These are phyloP conservation scores for Coemansia furcata DNA, from an alignment of 192 early-diverging fungal species.

Conservation along the genomic window DNA sequence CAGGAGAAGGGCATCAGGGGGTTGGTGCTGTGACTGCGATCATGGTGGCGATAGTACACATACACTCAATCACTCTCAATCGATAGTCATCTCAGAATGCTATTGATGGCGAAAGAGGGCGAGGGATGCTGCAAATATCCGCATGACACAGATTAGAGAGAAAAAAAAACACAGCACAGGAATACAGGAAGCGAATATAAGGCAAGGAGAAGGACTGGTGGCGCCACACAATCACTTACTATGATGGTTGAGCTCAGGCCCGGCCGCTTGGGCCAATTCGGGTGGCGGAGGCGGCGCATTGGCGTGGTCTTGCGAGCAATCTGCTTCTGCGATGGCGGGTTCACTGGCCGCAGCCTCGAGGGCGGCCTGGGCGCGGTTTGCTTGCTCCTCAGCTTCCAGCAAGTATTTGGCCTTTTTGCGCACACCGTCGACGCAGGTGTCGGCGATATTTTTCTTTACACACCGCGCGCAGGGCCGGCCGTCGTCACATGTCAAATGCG, in stretches of 20 bases:
- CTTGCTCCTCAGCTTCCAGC: slow-evolving; percentile 59
- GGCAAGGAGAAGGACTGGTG: slow-evolving; percentile 11
- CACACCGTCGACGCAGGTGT: slow-evolving; percentile 76
- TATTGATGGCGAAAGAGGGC: not conserved
- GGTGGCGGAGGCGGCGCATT: not conserved
- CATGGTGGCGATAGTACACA: not conserved
- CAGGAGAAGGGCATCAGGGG: not conserved
- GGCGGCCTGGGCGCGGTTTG: slow-evolving; percentile 12
- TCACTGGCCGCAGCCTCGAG: slow-evolving; percentile 3
- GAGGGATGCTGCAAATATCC: not conserved
- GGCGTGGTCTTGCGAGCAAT: not conserved
- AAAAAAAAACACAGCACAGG: not conserved
- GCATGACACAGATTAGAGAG: not conserved
- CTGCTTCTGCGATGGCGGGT: not conserved
- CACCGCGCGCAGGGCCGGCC: slow-evolving; percentile 85
- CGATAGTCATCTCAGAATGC: not conserved
- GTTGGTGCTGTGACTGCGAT: slow-evolving; percentile 5
- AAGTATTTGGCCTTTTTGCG: slow-evolving; percentile 94
- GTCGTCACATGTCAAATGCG: slow-evolving; percentile 64
- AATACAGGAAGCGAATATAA: not conserved
- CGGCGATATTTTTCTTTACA: slow-evolving; percentile 72
- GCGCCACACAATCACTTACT: slow-evolving; percentile 12
- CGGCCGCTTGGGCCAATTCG: not conserved
- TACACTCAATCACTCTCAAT: not conserved
- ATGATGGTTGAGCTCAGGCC: slow-evolving; percentile 9